Base-by-base conservation (phyloP, 352 stramenopile species). In the Phytophthora ramorum region DNA sequence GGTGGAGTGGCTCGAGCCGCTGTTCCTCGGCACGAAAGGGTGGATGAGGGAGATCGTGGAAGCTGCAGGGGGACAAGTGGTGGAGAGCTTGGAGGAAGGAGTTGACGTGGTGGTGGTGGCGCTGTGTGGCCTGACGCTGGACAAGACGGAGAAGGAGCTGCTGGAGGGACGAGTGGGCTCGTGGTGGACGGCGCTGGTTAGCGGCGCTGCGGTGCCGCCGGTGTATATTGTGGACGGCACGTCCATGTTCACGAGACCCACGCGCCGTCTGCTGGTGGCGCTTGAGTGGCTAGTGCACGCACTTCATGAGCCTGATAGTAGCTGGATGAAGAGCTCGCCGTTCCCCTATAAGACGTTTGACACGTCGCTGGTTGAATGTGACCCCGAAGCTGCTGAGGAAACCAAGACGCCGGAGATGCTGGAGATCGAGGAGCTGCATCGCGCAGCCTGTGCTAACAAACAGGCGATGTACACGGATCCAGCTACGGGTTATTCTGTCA, bases 391-490 rank as follows among this genome's bases (percentile, higher is more conserved):
- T 35, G 48, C 64, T 38, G 48, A n/a, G 28, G n/a, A 55, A 28
- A 16, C 24, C 7, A 65, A 61, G 19, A 48, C 55, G 4, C 22
- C 71, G 19, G 69, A 75, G 61, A 41, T 80, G 17, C 38, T 67
- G 6, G 81, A 87, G 12, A 87, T 92, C 43, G 78, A 90, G 59
- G 78, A 85, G 62, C 69, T 87, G 24, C 92, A 98, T 61, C 61
- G 78, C 13, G 58, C 80, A 12, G 92, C 92, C 28, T 97, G 89
- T 52, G 17, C 45, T 17, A 72, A 78, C 63, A 81, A 86, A 30
- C 66, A 94, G 71, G 66, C 82, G 19, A 91, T 80, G 58, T 98
- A 98, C 69, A 89, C 63, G 17, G 92, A 98, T 63, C 90, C 92
- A 20, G 73, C 66, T 19, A 95, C 89, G 0, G 90, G 90, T 4